These are phyloP conservation scores for Herpetomonas tarakana DNA, from an alignment of 208 protist genomes.

Conservation along the genomic window DNA sequence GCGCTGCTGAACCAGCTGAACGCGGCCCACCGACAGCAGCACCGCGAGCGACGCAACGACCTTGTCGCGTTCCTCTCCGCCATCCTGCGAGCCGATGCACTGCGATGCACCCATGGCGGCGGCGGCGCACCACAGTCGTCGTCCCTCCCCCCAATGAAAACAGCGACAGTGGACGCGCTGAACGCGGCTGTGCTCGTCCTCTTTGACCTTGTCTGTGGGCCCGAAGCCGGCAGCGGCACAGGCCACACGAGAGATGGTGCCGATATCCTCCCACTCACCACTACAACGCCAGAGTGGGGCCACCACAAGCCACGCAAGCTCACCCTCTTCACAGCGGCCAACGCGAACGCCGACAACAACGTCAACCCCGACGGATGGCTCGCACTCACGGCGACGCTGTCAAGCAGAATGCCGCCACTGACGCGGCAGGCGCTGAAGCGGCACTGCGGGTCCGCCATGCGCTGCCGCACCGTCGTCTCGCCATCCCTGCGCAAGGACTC, in stretches of 20 bases:
- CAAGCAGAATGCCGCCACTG: conserved; percentile 16
- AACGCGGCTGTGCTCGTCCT: conserved; percentile 50
- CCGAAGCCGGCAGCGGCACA: conserved; percentile 23
- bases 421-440: conserved; percentile 25
- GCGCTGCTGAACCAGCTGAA: conserved; percentile 55
- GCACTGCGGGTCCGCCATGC: conserved; percentile 17
- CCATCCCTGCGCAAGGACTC: conserved; percentile 48
- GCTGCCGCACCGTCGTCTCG: conserved; percentile 54
- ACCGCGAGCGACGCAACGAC: conserved; percentile 73
- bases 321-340: neutral
- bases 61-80: conserved; percentile 39
- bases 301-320: too few relatives aligned
- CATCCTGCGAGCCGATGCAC: conserved; percentile 36
- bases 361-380: neutral
- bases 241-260: too few relatives aligned
- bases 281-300: too few relatives aligned
- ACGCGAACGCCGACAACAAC: neutral
- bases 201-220: conserved; percentile 68
- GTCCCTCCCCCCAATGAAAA: neutral
- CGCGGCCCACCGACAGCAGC: conserved; percentile 31
- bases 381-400: neutral
- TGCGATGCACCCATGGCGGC: conserved; percentile 10
- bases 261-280: too few relatives aligned
- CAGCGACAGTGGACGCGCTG: conserved; percentile 45
- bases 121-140: conserved; percentile 3